Evolutionary conservation across 140 eudicot species (phyloP).

Genomic region (Cichorium intybus): DNA sequence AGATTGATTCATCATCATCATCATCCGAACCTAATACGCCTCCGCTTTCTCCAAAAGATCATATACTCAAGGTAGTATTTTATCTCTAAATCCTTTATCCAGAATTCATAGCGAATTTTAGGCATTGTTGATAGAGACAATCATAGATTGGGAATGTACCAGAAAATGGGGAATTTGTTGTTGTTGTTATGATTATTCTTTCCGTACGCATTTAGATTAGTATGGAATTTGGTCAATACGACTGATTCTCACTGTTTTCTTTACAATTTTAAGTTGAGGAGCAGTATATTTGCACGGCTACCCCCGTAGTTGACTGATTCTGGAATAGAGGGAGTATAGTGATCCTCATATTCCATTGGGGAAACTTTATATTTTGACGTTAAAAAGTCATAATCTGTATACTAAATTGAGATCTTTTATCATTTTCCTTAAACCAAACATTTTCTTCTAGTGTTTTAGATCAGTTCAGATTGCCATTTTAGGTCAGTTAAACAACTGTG

Average conservation of each 20-base stretch:
- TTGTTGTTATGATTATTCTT: background rate
- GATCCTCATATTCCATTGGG: background rate
- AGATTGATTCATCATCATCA: slow-evolving; percentile 50
- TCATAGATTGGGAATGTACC: background rate
- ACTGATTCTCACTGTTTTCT: slow-evolving; percentile 8
- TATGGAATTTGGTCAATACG: background rate
- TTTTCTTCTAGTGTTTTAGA: background rate
- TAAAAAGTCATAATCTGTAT: slow-evolving; percentile 1
- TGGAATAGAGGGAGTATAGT: background rate
- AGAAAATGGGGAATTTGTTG: background rate
- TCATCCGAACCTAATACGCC: slow-evolving; percentile 42
- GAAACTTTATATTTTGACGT: slow-evolving; percentile 4
- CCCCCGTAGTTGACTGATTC: slow-evolving; percentile 12
- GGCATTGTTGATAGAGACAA: background rate
- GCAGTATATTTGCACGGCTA: slow-evolving; percentile 11
- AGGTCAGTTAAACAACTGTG: background rate
- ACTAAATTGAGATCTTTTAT: slow-evolving; percentile 1
- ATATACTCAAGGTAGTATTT: slow-evolving; percentile 51
- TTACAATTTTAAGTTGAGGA: slow-evolving; percentile 4
- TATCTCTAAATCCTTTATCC: slow-evolving; percentile 5
- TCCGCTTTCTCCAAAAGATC: slow-evolving; percentile 48
- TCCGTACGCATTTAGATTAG: background rate
- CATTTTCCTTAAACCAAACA: background rate
- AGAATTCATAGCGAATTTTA: slow-evolving; percentile 1
- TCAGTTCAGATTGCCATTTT: slow-evolving; percentile 1